Evolutionary conservation across 768 basidiomycete genomes (phyloP).

Genomic region (Pleurotus giganteus): DNA sequence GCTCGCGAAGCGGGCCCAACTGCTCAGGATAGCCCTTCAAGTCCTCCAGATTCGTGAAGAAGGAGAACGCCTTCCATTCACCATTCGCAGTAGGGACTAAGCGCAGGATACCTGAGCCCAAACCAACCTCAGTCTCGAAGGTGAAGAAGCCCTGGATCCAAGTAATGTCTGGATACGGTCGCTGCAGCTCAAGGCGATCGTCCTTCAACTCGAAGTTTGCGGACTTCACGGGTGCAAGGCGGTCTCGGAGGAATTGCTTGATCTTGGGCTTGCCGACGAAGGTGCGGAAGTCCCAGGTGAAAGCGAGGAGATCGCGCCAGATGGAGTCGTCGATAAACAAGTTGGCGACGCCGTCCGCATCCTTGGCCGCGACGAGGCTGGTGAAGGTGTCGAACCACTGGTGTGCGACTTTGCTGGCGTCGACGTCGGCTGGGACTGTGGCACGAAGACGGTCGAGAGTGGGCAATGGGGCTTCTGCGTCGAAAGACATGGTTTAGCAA

Average conservation of each 20-base stretch:
- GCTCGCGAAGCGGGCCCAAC: conserved; percentile 42
- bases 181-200: conserved; percentile 31
- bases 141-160: conserved; percentile 59
- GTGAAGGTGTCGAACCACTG: conserved; percentile 28
- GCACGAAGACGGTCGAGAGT: conserved; percentile 26
- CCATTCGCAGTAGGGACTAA: conserved; percentile 43
- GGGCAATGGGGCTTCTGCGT: conserved; percentile 23
- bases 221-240: conserved; percentile 26
- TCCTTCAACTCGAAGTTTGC: conserved; percentile 29
- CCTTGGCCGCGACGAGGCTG: conserved; percentile 7
- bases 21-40: conserved; percentile 53
- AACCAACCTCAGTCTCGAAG: conserved; percentile 51
- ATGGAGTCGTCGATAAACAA: conserved; percentile 27
- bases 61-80: conserved; percentile 58
- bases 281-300: conserved; percentile 56
- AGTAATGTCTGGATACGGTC: conserved; percentile 47
- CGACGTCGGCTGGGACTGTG: conserved; percentile 18
- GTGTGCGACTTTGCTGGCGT: conserved; percentile 23
- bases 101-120: conserved; percentile 50
- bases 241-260: conserved; percentile 35
- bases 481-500: background rate
- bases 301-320: conserved; percentile 51
- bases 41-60: conserved; percentile 59
- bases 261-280: conserved; percentile 37
- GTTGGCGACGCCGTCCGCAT: conserved; percentile 14